Evolutionary conservation across 805 yeast species (phyloP).

Genomic region (Suhomyces sp.): DNA sequence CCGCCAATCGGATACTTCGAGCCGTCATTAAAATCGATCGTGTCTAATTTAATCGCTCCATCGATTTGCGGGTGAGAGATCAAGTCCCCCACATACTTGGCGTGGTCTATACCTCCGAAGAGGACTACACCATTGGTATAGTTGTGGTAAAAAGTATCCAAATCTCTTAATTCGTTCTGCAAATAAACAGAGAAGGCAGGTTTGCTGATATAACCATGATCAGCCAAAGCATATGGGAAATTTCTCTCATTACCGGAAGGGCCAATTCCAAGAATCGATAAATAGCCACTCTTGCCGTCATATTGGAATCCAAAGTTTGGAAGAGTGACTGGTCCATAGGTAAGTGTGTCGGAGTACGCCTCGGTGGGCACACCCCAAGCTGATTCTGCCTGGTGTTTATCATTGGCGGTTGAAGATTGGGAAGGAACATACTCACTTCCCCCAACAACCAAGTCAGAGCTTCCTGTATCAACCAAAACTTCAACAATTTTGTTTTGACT

Average conservation of each 20-base stretch:
- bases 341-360: not conserved
- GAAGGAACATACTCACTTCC: not conserved
- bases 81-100: constrained; percentile 53
- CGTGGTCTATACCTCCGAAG: constrained; percentile 71
- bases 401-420: not conserved
- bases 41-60: not conserved
- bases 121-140: constrained; percentile 29
- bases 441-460: not conserved
- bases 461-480: not conserved
- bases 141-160: not conserved
- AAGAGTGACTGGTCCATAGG: not conserved
- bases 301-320: not conserved
- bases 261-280: not conserved
- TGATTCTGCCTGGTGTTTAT: not conserved
- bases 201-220: not conserved
- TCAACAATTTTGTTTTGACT: not conserved
- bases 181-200: not conserved
- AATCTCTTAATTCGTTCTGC: not conserved
- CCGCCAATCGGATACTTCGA: not conserved
- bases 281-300: too few relatives aligned
- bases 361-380: not conserved
- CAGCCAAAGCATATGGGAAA: not conserved
- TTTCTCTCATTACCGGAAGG: not conserved
- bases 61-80: constrained; percentile 18
- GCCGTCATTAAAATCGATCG: not conserved